phyloP scores from a whole-genome alignment of 2,329 filamentous ascomycete genomes.

The Fusarium paranaense region DNA sequence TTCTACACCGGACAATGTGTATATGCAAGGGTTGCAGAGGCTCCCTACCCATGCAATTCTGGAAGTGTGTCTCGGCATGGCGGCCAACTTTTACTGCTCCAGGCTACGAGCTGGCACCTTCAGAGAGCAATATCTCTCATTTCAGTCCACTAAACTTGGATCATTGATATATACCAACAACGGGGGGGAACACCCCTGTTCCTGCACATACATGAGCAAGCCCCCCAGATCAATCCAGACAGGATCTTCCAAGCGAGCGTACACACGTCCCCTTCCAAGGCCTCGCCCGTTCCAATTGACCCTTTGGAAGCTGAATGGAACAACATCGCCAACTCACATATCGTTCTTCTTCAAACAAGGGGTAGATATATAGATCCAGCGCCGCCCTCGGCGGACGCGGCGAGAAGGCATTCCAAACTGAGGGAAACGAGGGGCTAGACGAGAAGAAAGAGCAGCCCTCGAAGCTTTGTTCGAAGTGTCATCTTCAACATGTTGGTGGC shows the following conservation, averaged over 20 bases:
- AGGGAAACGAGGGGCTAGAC: rapidly evolving
- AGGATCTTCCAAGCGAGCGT: background rate
- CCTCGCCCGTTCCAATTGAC: background rate
- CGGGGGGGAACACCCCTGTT: background rate
- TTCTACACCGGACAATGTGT: background rate
- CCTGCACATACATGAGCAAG: background rate
- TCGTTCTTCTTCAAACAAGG: background rate
- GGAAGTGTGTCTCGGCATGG: background rate
- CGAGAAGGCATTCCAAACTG: background rate
- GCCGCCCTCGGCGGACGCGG: background rate
- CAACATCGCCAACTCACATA: background rate
- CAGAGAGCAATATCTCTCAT: background rate
- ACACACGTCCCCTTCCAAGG: background rate
- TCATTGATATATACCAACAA: background rate
- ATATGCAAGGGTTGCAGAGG: background rate
- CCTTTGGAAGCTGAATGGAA: background rate
- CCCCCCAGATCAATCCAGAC: background rate
- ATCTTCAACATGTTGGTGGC: too few species aligned
- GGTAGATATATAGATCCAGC: background rate
- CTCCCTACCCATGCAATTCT: background rate
- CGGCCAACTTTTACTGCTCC: background rate
- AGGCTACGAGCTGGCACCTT: background rate
- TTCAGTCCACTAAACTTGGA: background rate
- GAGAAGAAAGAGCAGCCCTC: background rate
- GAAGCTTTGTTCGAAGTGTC: too few species aligned